Evolutionary conservation across 495 filamentous ascomycete species (phyloP).

Genomic region (Penicillium parvum): DNA sequence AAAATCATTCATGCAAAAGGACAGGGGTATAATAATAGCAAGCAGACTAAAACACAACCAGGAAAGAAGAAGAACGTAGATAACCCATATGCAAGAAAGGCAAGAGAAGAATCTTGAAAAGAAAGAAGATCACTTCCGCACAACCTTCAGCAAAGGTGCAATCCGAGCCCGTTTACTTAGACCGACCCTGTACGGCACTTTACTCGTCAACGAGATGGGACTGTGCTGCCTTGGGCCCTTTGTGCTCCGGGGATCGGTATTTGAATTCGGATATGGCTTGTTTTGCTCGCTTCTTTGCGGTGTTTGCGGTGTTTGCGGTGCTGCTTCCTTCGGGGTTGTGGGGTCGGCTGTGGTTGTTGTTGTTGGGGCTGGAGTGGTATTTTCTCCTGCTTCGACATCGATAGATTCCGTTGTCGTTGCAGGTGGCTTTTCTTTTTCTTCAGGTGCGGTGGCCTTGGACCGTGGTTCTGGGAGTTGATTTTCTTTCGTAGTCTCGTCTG

Average conservation of each 20-base stretch:
- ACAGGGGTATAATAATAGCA: conserved; percentile 24
- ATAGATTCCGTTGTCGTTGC: too few relatives aligned
- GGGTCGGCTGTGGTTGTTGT: neutral
- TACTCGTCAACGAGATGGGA: conserved; percentile 49
- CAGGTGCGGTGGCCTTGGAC: too few relatives aligned
- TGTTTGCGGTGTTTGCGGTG: neutral
- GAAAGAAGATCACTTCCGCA: conserved; percentile 61
- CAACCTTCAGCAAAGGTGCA: conserved; percentile 58
- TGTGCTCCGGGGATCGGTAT: neutral
- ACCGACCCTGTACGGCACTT: conserved; percentile 61
- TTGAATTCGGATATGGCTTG: too few relatives aligned
- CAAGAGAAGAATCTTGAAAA: too few relatives aligned
- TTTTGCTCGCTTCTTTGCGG: neutral
- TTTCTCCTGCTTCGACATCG: too few relatives aligned
- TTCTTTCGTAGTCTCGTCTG: neutral
- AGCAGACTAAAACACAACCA: neutral
- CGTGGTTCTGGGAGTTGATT: neutral
- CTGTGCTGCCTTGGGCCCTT: conserved; percentile 41
- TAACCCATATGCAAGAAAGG: too few relatives aligned
- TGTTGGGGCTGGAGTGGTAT: conserved; percentile 1
- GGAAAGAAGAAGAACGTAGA: neutral
- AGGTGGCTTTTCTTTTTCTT: too few relatives aligned
- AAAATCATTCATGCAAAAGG: neutral
- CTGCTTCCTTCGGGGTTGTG: neutral
- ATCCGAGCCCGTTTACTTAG: conserved; percentile 63